A percentile compares a stretch with the other conserved stretches of the same genome.
Conservation (phyloP, 2,329 filamentous ascomycete species). For the Fusarium illudens region DNA sequence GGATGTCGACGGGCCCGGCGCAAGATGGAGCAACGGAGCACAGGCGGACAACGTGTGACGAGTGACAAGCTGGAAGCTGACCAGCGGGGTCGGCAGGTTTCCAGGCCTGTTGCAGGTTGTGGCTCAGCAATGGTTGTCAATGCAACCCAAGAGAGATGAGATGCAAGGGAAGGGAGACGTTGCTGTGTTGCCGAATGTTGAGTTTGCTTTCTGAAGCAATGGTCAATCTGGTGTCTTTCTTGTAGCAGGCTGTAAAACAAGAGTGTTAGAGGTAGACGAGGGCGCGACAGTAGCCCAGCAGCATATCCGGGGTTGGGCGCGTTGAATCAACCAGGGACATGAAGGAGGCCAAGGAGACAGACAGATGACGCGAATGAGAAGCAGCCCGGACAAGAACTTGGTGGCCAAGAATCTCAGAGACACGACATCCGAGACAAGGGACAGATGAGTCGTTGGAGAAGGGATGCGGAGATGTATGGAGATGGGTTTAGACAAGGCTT, state of each 20-base stretch:
- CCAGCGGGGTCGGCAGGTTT: slow-evolving; percentile 32
- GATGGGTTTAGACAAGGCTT: background rate
- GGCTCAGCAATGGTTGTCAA: slow-evolving; percentile 26
- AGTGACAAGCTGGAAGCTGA: slow-evolving; percentile 36
- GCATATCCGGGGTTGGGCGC: slow-evolving; percentile 28
- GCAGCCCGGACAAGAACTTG: background rate
- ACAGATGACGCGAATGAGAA: slow-evolving; percentile 2
- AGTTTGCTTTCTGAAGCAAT: background rate
- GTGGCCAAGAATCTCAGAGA: background rate
- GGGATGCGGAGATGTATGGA: background rate
- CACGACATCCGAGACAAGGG: background rate
- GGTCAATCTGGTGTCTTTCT: slow-evolving; percentile 7
- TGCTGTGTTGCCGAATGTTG: slow-evolving; percentile 11
- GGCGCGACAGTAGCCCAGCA: slow-evolving; percentile 30
- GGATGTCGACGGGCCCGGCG: slow-evolving; percentile 18
- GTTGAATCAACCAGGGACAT: slow-evolving; percentile 31
- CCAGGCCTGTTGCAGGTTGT: slow-evolving; percentile 25
- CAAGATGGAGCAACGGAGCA: slow-evolving; percentile 26
- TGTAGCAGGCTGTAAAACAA: background rate
- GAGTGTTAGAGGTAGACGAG: slow-evolving; percentile 29
- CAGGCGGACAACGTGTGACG: slow-evolving; percentile 25
- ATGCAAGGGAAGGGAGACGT: slow-evolving; percentile 26
- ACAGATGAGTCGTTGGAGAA: background rate
- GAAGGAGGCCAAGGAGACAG: slow-evolving; percentile 19
- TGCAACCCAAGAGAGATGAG: slow-evolving; percentile 21